Evolutionary conservation across 768 basidiomycete species (phyloP).

Genomic region (Clathrus columnatus): DNA sequence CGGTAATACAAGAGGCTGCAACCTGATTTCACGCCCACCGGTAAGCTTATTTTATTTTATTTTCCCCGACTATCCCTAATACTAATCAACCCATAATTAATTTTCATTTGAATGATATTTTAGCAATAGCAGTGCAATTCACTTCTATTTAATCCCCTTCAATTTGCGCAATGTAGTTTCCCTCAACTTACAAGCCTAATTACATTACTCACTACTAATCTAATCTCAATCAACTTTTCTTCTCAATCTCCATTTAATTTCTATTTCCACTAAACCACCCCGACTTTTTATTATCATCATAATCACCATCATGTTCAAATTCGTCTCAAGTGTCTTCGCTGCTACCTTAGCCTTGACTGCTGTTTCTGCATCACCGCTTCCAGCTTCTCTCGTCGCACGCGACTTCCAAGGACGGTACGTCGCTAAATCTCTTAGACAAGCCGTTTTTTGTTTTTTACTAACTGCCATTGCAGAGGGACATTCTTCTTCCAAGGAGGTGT

Average conservation of each 20-base stretch:
- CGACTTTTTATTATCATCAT: no score
- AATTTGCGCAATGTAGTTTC: background rate
- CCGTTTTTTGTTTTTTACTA: no score
- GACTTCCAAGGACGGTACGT: background rate
- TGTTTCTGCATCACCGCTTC: background rate
- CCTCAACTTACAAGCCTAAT: background rate
- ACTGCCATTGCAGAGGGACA: constrained; percentile 27
- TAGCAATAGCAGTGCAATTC: background rate
- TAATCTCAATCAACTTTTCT: background rate
- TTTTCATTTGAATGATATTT: no score
- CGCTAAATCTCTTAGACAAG: no score
- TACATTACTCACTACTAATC: no score
- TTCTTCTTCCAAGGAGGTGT: constrained; percentile 31
- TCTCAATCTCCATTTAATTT: background rate
- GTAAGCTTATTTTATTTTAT: no score
- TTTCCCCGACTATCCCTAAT: no score
- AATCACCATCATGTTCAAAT: background rate
- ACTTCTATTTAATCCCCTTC: background rate
- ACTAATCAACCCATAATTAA: no score
- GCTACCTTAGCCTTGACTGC: background rate
- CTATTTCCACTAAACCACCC: no score
- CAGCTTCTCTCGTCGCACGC: background rate
- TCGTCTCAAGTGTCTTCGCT: background rate
- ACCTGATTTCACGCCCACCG: no score
- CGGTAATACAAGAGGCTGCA: no score